Percentiles rank a stretch among this genome's conserved stretches.
These are phyloP conservation scores for Neofusicoccum ribis DNA, from an alignment of 2,329 filamentous ascomycete genomes.

Conservation along the genomic window DNA sequence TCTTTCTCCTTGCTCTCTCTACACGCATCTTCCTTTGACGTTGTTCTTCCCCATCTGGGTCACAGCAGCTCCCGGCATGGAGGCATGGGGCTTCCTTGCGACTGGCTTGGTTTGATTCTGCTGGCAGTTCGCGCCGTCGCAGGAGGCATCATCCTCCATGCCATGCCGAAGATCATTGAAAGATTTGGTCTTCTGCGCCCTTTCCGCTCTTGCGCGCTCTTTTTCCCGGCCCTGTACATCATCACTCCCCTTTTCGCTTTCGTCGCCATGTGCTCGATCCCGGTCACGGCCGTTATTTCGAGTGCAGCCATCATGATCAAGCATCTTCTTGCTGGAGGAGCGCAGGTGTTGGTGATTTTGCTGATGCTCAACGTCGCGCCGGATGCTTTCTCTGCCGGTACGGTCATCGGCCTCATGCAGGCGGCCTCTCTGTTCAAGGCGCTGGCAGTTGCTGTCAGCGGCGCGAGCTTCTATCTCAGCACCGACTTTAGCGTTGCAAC, in stretches of 20 bases:
- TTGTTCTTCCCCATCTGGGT: slow-evolving; percentile 49
- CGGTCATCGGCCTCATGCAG: slow-evolving; percentile 51
- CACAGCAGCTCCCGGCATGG: slow-evolving; percentile 47
- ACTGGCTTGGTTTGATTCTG: slow-evolving; percentile 44
- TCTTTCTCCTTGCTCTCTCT: slow-evolving; percentile 57
- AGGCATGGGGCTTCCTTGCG: slow-evolving; percentile 49
- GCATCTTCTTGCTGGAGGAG: slow-evolving; percentile 43
- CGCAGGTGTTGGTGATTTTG: slow-evolving; percentile 45
- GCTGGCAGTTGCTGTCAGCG: slow-evolving; percentile 47
- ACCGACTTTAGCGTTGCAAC: slow-evolving; percentile 44
- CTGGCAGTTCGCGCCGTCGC: slow-evolving; percentile 45
- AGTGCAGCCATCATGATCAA: slow-evolving; percentile 45
- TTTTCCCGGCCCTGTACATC: slow-evolving; percentile 43
- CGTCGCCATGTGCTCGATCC: slow-evolving; percentile 34
- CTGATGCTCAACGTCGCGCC: slow-evolving; percentile 51
- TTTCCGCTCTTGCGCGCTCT: slow-evolving; percentile 43
- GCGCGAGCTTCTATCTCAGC: slow-evolving; percentile 48
- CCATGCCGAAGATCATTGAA: slow-evolving; percentile 39
- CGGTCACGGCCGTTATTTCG: slow-evolving; percentile 39
- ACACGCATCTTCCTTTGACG: slow-evolving; percentile 55
- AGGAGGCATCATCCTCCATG: slow-evolving; percentile 39
- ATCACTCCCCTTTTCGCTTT: slow-evolving; percentile 42
- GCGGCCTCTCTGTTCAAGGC: slow-evolving; percentile 49
- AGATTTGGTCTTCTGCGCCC: slow-evolving; percentile 44
- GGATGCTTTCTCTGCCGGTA: slow-evolving; percentile 48